Evolutionary conservation across 371 early-diverging fungal species (phyloP), one percentile per base, ranked within the genome.

Genomic region (Mucor saturninus): DNA sequence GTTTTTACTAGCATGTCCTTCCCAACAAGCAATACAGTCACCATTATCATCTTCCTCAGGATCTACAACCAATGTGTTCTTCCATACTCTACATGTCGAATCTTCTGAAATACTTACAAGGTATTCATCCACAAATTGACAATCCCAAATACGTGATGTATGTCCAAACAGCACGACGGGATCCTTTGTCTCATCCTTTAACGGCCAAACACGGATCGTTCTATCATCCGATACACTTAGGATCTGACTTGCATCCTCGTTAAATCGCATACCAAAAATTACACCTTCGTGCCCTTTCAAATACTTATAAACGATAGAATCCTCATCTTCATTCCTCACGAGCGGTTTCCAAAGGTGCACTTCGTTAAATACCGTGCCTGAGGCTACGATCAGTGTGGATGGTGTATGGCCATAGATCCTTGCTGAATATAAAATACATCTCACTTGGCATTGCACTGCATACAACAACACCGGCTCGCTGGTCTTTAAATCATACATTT

Each of bases 201-300:
- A 51, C 8, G 83, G 68, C 95, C 95, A 95, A 4, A 94, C 61
- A 21, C 93, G 87, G 40, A 94, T 83, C 0, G 95, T 89, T 14
- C 95, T 86, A 73, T 95, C 95, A 58, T 95, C 95, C 1, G 93
- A 93, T 1, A 91, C 92, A 13, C 93, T 90, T 2, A 85, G 77
- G 3, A 95, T 31, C 30, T 69, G 67, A 5, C 56, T 69, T 6
- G 89, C 91, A 60, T 88, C 84, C 1, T 71, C 60, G 62, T 83
- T 86, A 62, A 93, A 92, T 32, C 86, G 69, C n/a, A 94, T 79
- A 21, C 89, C 86, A 73, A 95, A 95, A 1, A 94, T 83, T 7
- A 91, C 93, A 35, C 95, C 93, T 64, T 90, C 91, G 55, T 91
- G 92, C 3, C 92, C 92, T 3, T 74, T 59, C 43, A 91, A 65